Evolutionary conservation across 306 rosid species (phyloP).

Genomic region (Dalbergia oliveri): DNA sequence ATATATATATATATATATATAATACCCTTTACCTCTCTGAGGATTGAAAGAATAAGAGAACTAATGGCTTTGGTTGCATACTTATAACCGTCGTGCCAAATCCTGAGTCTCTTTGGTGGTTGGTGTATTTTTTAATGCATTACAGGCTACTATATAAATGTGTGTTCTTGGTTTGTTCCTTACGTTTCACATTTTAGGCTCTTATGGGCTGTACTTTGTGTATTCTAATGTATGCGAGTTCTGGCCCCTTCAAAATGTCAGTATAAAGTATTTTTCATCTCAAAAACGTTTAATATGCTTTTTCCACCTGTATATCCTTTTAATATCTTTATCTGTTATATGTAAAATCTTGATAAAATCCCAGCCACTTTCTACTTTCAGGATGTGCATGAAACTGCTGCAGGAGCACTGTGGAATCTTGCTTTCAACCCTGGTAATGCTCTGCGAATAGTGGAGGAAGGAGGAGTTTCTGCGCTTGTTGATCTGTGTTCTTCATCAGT

Average conservation of each 20-base stretch:
- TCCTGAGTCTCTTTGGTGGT: slow-evolving; percentile 1
- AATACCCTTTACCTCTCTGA: neutral
- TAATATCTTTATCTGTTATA: slow-evolving; percentile 14
- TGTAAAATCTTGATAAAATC: slow-evolving; percentile 41
- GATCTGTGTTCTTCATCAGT: slow-evolving; percentile 92
- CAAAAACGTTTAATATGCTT: neutral
- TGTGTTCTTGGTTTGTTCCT: too few species aligned
- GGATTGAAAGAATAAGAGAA: slow-evolving; percentile 7
- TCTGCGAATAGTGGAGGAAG: slow-evolving; percentile 96
- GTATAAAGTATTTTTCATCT: neutral
- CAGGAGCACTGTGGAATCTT: slow-evolving; percentile 99
- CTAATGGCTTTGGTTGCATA: slow-evolving; percentile 27
- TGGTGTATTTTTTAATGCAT: neutral
- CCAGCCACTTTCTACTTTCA: slow-evolving; percentile 56
- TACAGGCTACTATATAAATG: too few species aligned
- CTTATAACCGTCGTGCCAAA: neutral
- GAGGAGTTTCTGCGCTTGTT: slow-evolving; percentile 96
- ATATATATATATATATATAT: too few species aligned
- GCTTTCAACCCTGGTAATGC: slow-evolving; percentile 99
- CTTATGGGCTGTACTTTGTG: slow-evolving; percentile 8
- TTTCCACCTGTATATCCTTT: slow-evolving; percentile 23
- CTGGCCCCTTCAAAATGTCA: slow-evolving; percentile 8
- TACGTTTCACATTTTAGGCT: neutral
- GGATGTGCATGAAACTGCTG: slow-evolving; percentile 99
- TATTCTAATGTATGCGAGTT: neutral